These are phyloP conservation scores for Physcomitrellopsis africana DNA, from an alignment of 225 moss, liverwort and hornwort species.

Conservation along the genomic window DNA sequence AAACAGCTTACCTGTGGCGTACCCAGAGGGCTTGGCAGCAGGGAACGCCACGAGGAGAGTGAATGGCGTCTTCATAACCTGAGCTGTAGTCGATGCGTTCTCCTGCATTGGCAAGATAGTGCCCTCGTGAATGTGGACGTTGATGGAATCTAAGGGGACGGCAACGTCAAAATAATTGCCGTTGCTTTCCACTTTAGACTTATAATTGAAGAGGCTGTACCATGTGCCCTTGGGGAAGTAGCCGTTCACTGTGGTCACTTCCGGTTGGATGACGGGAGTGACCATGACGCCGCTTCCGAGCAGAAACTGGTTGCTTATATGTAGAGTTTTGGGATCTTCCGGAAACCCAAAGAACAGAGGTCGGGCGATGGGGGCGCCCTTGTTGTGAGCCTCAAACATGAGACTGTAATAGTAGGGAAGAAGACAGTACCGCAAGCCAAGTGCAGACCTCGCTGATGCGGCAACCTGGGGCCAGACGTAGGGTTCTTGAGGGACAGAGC, in stretches of 20 bases:
- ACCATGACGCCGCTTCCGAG: slow-evolving; percentile 57
- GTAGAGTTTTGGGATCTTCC: slow-evolving; percentile 33
- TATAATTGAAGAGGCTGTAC: slow-evolving; percentile 58
- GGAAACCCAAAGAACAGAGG: slow-evolving; percentile 67
- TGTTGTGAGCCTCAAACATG: slow-evolving; percentile 75
- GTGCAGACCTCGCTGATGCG: slow-evolving; percentile 50
- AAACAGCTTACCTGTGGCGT: slow-evolving; percentile 51
- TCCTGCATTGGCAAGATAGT: slow-evolving; percentile 58
- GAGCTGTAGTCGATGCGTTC: slow-evolving; percentile 34
- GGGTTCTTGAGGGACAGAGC: slow-evolving; percentile 55
- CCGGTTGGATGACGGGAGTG: slow-evolving; percentile 45
- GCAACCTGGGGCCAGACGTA: slow-evolving; percentile 74
- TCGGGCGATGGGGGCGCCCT: slow-evolving; percentile 71
- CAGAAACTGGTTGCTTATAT: slow-evolving; percentile 54
- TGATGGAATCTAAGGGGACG: slow-evolving; percentile 44
- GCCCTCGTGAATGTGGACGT: slow-evolving; percentile 57
- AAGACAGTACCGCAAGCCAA: slow-evolving; percentile 73
- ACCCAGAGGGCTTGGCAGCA: slow-evolving; percentile 5
- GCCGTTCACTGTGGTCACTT: slow-evolving; percentile 41
- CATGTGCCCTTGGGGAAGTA: slow-evolving; percentile 65
- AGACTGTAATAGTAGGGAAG: slow-evolving; percentile 77
- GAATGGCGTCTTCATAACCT: slow-evolving; percentile 55
- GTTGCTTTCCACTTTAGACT: slow-evolving; percentile 38
- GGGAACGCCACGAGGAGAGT: slow-evolving; percentile 59
- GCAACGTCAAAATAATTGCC: slow-evolving; percentile 34